Conservation (phyloP, 2,329 filamentous ascomycete genomes). For the Pseudocercospora eumusae region DNA sequence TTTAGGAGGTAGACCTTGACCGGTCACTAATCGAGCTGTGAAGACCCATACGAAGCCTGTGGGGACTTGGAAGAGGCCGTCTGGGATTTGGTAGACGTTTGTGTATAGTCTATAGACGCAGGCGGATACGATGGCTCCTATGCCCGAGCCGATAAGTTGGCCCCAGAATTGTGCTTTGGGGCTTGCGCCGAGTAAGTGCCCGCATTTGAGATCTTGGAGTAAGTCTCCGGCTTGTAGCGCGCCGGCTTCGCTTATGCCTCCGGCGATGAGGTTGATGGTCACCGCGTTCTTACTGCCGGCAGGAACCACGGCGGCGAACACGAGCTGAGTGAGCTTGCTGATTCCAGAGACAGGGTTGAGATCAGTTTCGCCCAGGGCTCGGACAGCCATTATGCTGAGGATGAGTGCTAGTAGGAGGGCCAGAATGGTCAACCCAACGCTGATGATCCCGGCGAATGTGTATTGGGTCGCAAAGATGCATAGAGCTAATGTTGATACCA, state of each 20-base stretch:
- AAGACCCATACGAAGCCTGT: slow-evolving; percentile 98
- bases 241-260: slow-evolving; percentile 80
- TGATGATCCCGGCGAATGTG: slow-evolving; percentile 80
- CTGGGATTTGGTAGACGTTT: slow-evolving; percentile 83
- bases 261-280: slow-evolving; percentile 92
- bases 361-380: slow-evolving; percentile 76
- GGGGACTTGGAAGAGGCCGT: slow-evolving; percentile 87
- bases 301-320: slow-evolving; percentile 89
- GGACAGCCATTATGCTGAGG: slow-evolving; percentile 64
- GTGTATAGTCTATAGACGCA: slow-evolving; percentile 89
- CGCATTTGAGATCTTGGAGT: slow-evolving; percentile 96
- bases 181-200: slow-evolving; percentile 85
- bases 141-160: slow-evolving; percentile 84
- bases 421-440: slow-evolving; percentile 78
- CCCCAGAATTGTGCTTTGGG: slow-evolving; percentile 97
- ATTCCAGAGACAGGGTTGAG: slow-evolving; percentile 96
- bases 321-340: slow-evolving; percentile 90
- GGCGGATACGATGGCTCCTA: slow-evolving; percentile 82
- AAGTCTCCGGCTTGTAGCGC: slow-evolving; percentile 94
- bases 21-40: slow-evolving; percentile 88
- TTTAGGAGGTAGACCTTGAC: slow-evolving; percentile 81
- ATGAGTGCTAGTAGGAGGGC: slow-evolving; percentile 76
- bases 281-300: slow-evolving; percentile 78
- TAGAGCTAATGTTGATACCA: slow-evolving; percentile 73
- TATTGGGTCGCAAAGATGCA: slow-evolving; percentile 80